Conservation (phyloP, 2,329 filamentous ascomycete genomes). For the Pseudocercospora fuligena region DNA sequence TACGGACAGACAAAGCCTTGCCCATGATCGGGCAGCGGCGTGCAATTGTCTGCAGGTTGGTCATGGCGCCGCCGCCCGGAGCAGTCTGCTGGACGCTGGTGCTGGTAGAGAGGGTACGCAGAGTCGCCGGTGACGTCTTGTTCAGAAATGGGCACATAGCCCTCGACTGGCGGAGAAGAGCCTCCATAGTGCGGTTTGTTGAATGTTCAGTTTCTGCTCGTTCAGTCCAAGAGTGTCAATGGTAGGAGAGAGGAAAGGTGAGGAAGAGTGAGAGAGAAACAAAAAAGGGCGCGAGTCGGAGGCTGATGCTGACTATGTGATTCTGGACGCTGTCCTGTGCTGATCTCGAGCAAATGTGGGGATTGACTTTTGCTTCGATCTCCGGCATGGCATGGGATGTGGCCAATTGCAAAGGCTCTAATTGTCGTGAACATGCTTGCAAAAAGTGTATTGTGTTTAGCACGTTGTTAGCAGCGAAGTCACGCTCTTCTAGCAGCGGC, state of each 20-base stretch:
- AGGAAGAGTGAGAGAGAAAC: not conserved
- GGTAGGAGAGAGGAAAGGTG: not conserved
- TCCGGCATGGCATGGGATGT: not conserved
- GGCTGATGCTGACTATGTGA: slow-evolving; percentile 10
- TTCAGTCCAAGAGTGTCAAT: slow-evolving; percentile 1
- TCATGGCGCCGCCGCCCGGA: slow-evolving; percentile 85
- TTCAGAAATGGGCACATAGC: slow-evolving; percentile 97
- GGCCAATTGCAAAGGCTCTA: slow-evolving; percentile 7
- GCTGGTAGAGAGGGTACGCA: slow-evolving; percentile 84
- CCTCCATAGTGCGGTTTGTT: slow-evolving; percentile 71
- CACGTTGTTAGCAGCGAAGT: not conserved
- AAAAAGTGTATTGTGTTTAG: not conserved
- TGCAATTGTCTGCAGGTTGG: slow-evolving; percentile 91
- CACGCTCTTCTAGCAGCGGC: not conserved
- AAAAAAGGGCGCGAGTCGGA: not conserved
- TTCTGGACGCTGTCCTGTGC: not conserved
- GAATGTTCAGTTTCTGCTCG: not conserved
- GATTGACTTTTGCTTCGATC: slow-evolving; percentile 3
- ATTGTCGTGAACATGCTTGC: not conserved
- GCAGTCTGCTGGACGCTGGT: slow-evolving; percentile 68
- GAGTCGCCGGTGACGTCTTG: slow-evolving; percentile 87
- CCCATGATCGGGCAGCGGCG: slow-evolving; percentile 98
- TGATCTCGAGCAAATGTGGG: slow-evolving; percentile 11
- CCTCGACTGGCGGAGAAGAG: slow-evolving; percentile 91
- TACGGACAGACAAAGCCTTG: slow-evolving; percentile 84